A percentile compares a stretch with the other conserved stretches of the same genome.
phyloP scores from a whole-genome alignment of 2,329 filamentous ascomycete genomes.

The Fusarium globosum region DNA sequence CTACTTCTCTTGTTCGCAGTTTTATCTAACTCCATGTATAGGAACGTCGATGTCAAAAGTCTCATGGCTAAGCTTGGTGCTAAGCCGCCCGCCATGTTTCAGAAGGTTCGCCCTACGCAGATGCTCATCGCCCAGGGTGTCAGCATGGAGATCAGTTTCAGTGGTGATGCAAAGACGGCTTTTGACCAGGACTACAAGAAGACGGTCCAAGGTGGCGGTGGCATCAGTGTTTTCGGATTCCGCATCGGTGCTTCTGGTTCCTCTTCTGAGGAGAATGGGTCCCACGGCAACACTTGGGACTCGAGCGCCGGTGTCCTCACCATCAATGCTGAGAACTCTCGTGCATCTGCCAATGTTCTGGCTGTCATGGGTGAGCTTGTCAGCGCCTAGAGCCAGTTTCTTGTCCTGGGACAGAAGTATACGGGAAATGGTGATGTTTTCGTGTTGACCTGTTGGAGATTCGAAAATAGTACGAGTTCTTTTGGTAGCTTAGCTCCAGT shows the following conservation, averaged over 20 bases:
- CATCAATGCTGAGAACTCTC: not conserved
- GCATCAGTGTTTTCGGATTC: not conserved
- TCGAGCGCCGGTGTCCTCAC: not conserved
- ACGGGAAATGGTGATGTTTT: not conserved
- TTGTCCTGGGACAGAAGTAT: no score
- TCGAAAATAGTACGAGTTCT: not conserved
- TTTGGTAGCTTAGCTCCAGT: not conserved
- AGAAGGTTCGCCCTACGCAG: not conserved
- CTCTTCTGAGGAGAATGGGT: not conserved
- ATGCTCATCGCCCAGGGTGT: not conserved
- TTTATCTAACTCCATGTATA: not conserved
- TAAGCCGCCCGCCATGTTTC: not conserved
- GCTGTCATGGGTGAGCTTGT: not conserved
- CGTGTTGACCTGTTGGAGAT: accelerated
- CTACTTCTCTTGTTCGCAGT: accelerated
- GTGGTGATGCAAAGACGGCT: not conserved
- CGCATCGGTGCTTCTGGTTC: not conserved
- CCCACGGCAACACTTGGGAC: not conserved
- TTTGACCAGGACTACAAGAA: not conserved
- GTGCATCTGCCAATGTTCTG: not conserved
- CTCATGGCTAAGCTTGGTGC: not conserved
- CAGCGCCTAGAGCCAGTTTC: not conserved
- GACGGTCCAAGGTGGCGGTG: not conserved
- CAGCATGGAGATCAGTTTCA: not conserved
- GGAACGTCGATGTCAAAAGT: not conserved